Evolutionary conservation across 73 alveolate genomes (phyloP).

Genomic region (Blepharisma stoltei): DNA sequence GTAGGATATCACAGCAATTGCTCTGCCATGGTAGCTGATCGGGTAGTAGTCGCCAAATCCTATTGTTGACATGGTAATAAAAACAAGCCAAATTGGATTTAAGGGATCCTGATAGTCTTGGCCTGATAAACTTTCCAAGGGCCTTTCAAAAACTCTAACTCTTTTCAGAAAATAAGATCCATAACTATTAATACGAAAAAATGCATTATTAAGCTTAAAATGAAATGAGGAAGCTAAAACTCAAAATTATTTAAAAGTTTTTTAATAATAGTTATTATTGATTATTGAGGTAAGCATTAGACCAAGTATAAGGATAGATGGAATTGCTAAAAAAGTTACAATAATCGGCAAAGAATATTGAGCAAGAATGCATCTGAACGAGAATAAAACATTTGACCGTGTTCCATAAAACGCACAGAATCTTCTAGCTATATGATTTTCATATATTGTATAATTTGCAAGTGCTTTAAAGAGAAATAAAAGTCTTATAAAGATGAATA

Average conservation of each 20-base stretch:
- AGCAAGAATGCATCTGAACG: slow-evolving; percentile 11
- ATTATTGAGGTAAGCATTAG: no score
- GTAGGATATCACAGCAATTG: slow-evolving; percentile 1
- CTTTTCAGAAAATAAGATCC: no score
- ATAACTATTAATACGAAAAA: no score
- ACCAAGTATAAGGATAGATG: slow-evolving; percentile 7
- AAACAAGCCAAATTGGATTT: slow-evolving; percentile 11
- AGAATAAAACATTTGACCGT: background rate
- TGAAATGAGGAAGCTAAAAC: no score
- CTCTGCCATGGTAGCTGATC: background rate
- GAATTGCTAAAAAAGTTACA: background rate
- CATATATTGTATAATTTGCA: slow-evolving; percentile 24
- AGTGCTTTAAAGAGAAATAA: slow-evolving; percentile 9
- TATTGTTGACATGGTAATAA: slow-evolving; percentile 12
- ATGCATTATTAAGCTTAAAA: no score
- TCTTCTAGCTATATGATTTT: slow-evolving; percentile 4
- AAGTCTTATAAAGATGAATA: slow-evolving; percentile 12
- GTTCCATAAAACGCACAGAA: background rate
- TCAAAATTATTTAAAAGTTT: no score
- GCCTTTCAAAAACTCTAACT: slow-evolving; percentile 19
- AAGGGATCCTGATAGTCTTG: slow-evolving; percentile 14
- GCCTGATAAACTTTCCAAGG: background rate
- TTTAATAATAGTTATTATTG: no score
- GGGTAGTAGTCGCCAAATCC: slow-evolving; percentile 11
- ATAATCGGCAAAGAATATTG: background rate